Evolutionary conservation across 345 rosid species (phyloP), one percentile per base, ranked within the genome.

Genomic region (Balakata baccata): DNA sequence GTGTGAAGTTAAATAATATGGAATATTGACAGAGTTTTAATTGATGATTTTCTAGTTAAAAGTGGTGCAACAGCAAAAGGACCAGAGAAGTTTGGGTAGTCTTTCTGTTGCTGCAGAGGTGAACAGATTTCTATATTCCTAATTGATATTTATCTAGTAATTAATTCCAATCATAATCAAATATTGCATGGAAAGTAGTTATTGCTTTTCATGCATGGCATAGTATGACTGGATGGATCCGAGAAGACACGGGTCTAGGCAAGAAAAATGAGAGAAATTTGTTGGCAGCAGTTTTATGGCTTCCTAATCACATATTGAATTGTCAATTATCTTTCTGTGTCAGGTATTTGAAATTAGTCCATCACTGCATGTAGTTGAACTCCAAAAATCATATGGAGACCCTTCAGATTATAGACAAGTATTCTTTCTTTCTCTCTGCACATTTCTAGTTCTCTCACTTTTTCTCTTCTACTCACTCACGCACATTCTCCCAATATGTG

Each of bases 291-390:
- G 6, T 5, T 17, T 29, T 29, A 29, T 29, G 34, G 34, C 34
- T 29, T 29, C 34, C 34, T 29, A 29, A 29, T 2, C 34, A 29
- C 1, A 29, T 94, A 94, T 82, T 87, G 95, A 88, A 89, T 34
- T n/a, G 11, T 46, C 20, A 20, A 63, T 89, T 37, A 88, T 34
- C 5, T 43, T 43, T 54, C 8, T 23, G 10, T 20, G 97, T 49
- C 88, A 92, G 98, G 92, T 92, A 38, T 85, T 90, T 77, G 97
- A 92, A 85, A 89, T 94, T 78, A 90, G 90, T 68, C 86, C 96
- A 53, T 85, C 91, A 47, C 78, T 94, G 64, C 80, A 84, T 68
- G 97, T 94, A 53, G 99, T 94, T 56, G 98, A 94, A 81, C 77
- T 94, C 69, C 84, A 89, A 78, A 94, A 94, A 89, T 85, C 92